A percentile compares a stretch with the other conserved stretches of the same genome.
Conservation (phyloP, 2,329 filamentous ascomycete genomes). For the Coccinonectria pachysandricola region DNA sequence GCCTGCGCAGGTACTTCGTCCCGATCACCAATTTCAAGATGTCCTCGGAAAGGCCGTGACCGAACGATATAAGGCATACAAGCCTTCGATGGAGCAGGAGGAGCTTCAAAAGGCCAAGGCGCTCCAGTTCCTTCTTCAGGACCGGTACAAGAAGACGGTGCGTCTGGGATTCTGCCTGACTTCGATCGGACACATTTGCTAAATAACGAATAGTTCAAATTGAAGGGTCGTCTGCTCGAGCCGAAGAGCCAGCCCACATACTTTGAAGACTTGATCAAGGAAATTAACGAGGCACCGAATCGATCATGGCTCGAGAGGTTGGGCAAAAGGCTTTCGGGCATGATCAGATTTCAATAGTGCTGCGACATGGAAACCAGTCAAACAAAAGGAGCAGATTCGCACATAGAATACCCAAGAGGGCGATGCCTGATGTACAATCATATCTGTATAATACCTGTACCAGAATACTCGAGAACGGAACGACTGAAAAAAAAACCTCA, state of each 20-base stretch:
- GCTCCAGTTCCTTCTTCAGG: conserved; percentile 46
- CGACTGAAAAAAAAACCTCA: conserved; percentile 1
- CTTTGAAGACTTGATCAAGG: conserved; percentile 48
- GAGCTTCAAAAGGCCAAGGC: conserved; percentile 50
- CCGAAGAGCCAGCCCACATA: conserved; percentile 56
- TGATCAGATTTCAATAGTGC: conserved; percentile 44
- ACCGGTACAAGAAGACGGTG: conserved; percentile 49
- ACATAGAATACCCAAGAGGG: conserved; percentile 10
- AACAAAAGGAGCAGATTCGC: too few species aligned
- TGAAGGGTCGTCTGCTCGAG: conserved; percentile 39
- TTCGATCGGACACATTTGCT: too few species aligned
- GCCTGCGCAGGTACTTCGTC: conserved; percentile 54
- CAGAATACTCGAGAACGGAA: conserved; percentile 9
- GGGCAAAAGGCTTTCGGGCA: conserved; percentile 45
- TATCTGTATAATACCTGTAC: conserved; percentile 18
- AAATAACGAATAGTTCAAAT: conserved; percentile 28
- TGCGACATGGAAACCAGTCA: too few species aligned
- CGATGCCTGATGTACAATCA: conserved; percentile 12
- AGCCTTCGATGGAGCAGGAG: conserved; percentile 31
- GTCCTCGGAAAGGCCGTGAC: conserved; percentile 33
- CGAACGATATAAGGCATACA: conserved; percentile 24
- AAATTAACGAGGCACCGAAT: conserved; percentile 53
- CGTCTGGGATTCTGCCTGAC: too few species aligned
- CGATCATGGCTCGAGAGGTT: conserved; percentile 43
- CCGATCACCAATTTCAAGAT: conserved; percentile 51